A percentile compares a stretch with the other conserved stretches of the same genome.
phyloP scores from a whole-genome alignment of 2,329 filamentous ascomycete species.

The Fusarium poae region DNA sequence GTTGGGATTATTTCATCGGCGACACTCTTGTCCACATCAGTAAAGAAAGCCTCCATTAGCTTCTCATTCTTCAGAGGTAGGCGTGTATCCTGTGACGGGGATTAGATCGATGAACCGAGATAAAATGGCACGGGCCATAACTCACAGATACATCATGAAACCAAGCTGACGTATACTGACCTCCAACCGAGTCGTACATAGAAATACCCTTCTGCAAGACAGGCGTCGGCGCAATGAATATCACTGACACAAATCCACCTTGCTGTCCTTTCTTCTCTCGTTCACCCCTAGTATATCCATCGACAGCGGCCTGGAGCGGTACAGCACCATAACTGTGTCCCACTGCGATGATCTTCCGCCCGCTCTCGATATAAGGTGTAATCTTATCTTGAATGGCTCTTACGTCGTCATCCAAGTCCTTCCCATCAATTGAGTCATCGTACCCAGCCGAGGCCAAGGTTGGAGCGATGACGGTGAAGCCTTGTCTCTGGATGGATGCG shows the following conservation, averaged over 20 bases:
- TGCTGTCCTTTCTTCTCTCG: not conserved
- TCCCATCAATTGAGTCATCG: slow-evolving; percentile 27
- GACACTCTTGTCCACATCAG: slow-evolving; percentile 18
- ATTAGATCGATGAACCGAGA: not conserved
- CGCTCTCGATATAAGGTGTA: slow-evolving; percentile 8
- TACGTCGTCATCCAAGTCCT: slow-evolving; percentile 27
- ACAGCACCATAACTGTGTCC: slow-evolving; percentile 40
- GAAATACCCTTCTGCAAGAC: slow-evolving; percentile 25
- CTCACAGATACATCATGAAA: slow-evolving; percentile 27
- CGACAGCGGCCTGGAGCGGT: slow-evolving; percentile 15
- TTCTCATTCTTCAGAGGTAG: slow-evolving; percentile 15
- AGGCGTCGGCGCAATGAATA: slow-evolving; percentile 28
- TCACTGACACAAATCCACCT: slow-evolving; percentile 19
- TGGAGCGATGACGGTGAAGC: slow-evolving; percentile 19
- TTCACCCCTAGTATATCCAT: slow-evolving; percentile 15
- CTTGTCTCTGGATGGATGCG: slow-evolving; percentile 6
- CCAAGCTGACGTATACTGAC: slow-evolving; percentile 6
- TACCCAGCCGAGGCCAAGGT: slow-evolving; percentile 32
- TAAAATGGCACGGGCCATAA: rapidly evolving
- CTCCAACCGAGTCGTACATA: slow-evolving; percentile 24
- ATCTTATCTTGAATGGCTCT: slow-evolving; percentile 12
- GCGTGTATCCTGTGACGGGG: not conserved
- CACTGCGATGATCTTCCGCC: slow-evolving; percentile 12
- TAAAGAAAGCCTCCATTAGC: slow-evolving; percentile 23
- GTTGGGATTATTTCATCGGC: slow-evolving; percentile 8